A percentile compares a stretch with the other conserved stretches of the same genome.
phyloP scores from a whole-genome alignment of 2,329 filamentous ascomycete genomes.

The Xylariaceae sp. region DNA sequence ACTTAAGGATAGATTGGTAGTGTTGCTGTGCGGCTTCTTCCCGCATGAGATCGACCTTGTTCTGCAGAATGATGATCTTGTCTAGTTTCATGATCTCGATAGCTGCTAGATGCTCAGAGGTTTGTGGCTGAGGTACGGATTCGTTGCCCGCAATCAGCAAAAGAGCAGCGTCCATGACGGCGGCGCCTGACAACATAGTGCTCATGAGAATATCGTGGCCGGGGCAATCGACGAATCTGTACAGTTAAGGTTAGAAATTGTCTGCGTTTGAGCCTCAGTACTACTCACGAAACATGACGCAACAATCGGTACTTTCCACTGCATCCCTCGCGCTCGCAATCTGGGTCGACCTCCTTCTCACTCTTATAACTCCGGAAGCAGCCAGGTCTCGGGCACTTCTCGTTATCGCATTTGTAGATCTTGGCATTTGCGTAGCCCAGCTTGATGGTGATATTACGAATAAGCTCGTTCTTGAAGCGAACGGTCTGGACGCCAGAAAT shows the following conservation, averaged over 20 bases:
- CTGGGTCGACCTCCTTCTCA: constrained; percentile 96
- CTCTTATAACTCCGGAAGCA: constrained; percentile 98
- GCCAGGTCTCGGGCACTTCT: constrained; percentile 83
- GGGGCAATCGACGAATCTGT: constrained; percentile 93
- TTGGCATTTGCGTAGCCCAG: constrained; percentile 99
- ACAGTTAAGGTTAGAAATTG: neutral
- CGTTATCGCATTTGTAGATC: constrained; percentile 97
- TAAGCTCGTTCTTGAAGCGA: constrained; percentile 98
- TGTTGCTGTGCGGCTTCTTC: constrained; percentile 91
- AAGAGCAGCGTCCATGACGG: constrained; percentile 98
- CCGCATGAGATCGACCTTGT: constrained; percentile 98
- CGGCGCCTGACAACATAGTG: constrained; percentile 98
- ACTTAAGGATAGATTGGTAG: constrained; percentile 96
- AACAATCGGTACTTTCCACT: constrained; percentile 80
- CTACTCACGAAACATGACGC: constrained; percentile 83
- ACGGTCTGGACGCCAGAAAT: constrained; percentile 99
- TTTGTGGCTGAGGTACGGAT: constrained; percentile 96
- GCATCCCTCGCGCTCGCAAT: constrained; percentile 92
- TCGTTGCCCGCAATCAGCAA: constrained; percentile 97
- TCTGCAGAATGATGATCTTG: constrained; percentile 99
- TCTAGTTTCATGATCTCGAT: constrained; percentile 99
- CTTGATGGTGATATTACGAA: constrained; percentile 99
- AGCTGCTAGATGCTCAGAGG: constrained; percentile 95
- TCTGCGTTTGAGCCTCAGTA: too few relatives aligned
- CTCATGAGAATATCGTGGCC: constrained; percentile 99